Evolutionary conservation across 2,329 filamentous ascomycete species (phyloP), one percentile per base, ranked within the genome.

Genomic region (Teratosphaeria gauchensis): DNA sequence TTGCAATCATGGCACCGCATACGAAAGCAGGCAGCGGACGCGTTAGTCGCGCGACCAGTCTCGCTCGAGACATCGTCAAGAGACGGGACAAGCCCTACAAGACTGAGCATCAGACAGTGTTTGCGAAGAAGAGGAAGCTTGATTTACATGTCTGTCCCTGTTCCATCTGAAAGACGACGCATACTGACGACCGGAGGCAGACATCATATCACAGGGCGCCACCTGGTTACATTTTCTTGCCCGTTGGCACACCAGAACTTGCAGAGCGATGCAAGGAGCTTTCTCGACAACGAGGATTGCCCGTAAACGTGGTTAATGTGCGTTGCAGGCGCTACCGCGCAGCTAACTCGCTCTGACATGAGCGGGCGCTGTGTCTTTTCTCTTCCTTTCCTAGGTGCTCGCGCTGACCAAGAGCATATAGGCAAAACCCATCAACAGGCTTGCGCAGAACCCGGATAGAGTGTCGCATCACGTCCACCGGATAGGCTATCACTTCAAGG

Each of bases 401-500:
- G 12, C 16, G 54, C 28, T 35, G 38, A 46, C 51, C 33, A 35
- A 56, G 53, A 19, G 28, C 24, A 6, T n/a, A 48, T 24, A 68
- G 65, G 61, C 64, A 35, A 60, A 66, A 63, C 63, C 66, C 19
- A 51, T 57, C 21, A 66, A 55, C 62, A 62, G 58, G 53, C 54
- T 65, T 19, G 61, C 58, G 4, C 14, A 31, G 4, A 61, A 70
- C 54, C 66, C 66, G 14, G 53, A 35, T 30, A 68, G 65, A 71
- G 73, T 86, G 2, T 83, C 82, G 1, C 78, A 83, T 65, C 82
- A 86, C 67, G 78, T 85, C 54, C 79, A 84, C 64, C 78, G 83
- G 48, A 79, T 85, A 61, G 84, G 84, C 16, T 82, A 84, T 68
- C 83, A 86, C 67, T 86, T 87, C 61, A 82, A 82, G 6, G 79